Evolutionary conservation across 2,329 filamentous ascomycete species (phyloP).

Genomic region (Fusarium floridanum): DNA sequence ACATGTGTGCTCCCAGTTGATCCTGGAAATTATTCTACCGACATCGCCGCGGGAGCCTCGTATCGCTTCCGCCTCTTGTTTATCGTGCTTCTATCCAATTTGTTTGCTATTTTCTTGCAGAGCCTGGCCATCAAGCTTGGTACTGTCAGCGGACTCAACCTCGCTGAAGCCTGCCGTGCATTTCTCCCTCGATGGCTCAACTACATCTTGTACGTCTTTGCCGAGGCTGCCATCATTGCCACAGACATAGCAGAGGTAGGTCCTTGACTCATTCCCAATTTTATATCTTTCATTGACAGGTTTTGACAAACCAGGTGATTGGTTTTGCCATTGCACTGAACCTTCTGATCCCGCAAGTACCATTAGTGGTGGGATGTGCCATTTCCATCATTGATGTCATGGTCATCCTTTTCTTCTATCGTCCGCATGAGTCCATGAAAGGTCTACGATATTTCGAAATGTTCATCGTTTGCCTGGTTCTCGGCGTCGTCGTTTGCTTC

Average conservation of each 20-base stretch:
- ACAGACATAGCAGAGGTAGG: conserved; percentile 74
- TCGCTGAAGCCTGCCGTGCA: conserved; percentile 74
- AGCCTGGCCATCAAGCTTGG: conserved; percentile 77
- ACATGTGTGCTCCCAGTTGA: conserved; percentile 57
- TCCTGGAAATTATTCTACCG: conserved; percentile 78
- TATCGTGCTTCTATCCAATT: conserved; percentile 75
- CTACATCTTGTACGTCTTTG: conserved; percentile 70
- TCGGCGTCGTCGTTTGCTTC: conserved; percentile 79
- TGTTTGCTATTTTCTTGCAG: conserved; percentile 79
- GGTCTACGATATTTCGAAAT: conserved; percentile 73
- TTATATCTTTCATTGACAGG: not conserved
- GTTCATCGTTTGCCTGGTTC: conserved; percentile 72
- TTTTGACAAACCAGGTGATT: conserved; percentile 62
- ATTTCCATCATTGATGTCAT: conserved; percentile 78
- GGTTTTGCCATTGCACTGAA: conserved; percentile 79
- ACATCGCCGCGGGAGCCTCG: conserved; percentile 75
- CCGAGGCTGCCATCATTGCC: conserved; percentile 77
- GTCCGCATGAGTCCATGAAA: conserved; percentile 69
- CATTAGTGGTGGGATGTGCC: conserved; percentile 76
- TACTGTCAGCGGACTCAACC: conserved; percentile 75
- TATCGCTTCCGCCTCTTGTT: conserved; percentile 77
- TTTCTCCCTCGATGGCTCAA: conserved; percentile 77
- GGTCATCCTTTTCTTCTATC: conserved; percentile 76
- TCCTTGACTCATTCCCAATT: too few relatives aligned
- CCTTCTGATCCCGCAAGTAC: conserved; percentile 72